Percentiles rank a stretch among this genome's conserved stretches.
These are phyloP conservation scores for Ogataea henricii DNA, from an alignment of 805 yeast genomes.

Conservation along the genomic window DNA sequence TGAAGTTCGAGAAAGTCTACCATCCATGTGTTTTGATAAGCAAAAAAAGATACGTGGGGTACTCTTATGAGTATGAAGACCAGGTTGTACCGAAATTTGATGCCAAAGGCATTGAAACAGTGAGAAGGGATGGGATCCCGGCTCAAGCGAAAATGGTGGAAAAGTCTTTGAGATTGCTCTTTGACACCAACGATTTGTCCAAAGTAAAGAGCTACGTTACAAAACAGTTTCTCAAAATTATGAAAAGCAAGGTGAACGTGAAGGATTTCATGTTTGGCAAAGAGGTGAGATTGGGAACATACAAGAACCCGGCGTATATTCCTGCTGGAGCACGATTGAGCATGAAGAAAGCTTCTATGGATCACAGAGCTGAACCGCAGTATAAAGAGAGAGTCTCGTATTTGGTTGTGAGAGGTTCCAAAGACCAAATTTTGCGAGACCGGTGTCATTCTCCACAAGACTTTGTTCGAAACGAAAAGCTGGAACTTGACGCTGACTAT, in stretches of 20 bases:
- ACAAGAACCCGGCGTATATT: slow-evolving; percentile 66
- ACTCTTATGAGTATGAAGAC: slow-evolving; percentile 60
- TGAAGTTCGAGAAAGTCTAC: slow-evolving; percentile 92
- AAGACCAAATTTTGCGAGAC: slow-evolving; percentile 67
- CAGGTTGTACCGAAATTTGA: slow-evolving; percentile 72
- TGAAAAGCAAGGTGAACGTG: slow-evolving; percentile 61
- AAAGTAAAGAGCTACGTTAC: slow-evolving; percentile 64
- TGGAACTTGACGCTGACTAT: slow-evolving; percentile 75
- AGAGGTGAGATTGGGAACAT: slow-evolving; percentile 83
- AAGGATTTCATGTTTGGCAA: slow-evolving; percentile 91
- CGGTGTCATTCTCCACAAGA: slow-evolving; percentile 80
- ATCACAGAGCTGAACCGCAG: slow-evolving; percentile 79
- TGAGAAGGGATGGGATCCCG: slow-evolving; percentile 91
- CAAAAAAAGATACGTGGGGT: slow-evolving; percentile 91
- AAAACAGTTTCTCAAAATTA: slow-evolving; percentile 66
- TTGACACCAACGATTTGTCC: slow-evolving; percentile 73
- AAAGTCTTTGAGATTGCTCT: slow-evolving; percentile 62
- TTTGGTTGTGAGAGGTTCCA: slow-evolving; percentile 60
- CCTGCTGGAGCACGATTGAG: slow-evolving; percentile 94
- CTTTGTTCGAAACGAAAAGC: slow-evolving; percentile 44
- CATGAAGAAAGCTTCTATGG: slow-evolving; percentile 59
- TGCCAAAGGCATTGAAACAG: slow-evolving; percentile 96
- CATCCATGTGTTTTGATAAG: slow-evolving; percentile 81
- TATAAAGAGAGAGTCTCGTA: slow-evolving; percentile 88
- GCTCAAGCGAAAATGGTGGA: slow-evolving; percentile 86